These are phyloP conservation scores for Aciculosporium take DNA, from an alignment of 2,329 filamentous ascomycete species.

Conservation along the genomic window DNA sequence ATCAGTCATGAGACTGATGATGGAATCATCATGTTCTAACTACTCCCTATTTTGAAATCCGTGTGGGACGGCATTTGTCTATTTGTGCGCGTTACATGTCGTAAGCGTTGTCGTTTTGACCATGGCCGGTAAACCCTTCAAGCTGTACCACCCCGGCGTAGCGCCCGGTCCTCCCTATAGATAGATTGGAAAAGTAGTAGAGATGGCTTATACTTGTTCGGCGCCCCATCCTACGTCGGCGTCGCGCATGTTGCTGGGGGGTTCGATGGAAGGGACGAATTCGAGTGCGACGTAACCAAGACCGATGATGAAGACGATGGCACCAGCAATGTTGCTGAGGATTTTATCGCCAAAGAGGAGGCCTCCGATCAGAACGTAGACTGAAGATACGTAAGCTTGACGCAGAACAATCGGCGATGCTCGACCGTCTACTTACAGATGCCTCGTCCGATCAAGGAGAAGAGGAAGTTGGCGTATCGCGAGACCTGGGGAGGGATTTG, in stretches of 20 bases:
- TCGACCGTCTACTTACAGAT: slow-evolving; percentile 52
- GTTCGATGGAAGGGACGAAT: slow-evolving; percentile 66
- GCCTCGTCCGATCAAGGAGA: slow-evolving; percentile 91
- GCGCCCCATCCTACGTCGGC: slow-evolving; percentile 58
- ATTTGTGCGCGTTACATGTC: background rate
- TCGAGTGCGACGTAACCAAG: slow-evolving; percentile 63
- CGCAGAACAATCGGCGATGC: background rate
- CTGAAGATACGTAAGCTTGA: slow-evolving; percentile 28
- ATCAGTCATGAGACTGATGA: background rate
- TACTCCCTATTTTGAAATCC: background rate
- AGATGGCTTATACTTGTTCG: slow-evolving; percentile 49
- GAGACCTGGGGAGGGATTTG: slow-evolving; percentile 87
- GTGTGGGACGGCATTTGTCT: background rate
- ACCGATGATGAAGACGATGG: slow-evolving; percentile 64
- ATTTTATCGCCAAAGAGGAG: slow-evolving; percentile 58
- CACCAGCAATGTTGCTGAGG: slow-evolving; percentile 61
- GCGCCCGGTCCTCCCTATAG: too few relatives aligned
- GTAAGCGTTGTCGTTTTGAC: background rate
- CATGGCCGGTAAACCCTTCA: background rate
- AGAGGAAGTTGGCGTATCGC: slow-evolving; percentile 92
- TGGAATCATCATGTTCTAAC: background rate
- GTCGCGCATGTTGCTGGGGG: slow-evolving; percentile 70
- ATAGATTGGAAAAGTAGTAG: background rate
- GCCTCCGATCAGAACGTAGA: slow-evolving; percentile 91
- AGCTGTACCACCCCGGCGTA: background rate